Evolutionary conservation across 2,329 filamentous ascomycete species (phyloP).

Genomic region (Fusarium euwallaceae): DNA sequence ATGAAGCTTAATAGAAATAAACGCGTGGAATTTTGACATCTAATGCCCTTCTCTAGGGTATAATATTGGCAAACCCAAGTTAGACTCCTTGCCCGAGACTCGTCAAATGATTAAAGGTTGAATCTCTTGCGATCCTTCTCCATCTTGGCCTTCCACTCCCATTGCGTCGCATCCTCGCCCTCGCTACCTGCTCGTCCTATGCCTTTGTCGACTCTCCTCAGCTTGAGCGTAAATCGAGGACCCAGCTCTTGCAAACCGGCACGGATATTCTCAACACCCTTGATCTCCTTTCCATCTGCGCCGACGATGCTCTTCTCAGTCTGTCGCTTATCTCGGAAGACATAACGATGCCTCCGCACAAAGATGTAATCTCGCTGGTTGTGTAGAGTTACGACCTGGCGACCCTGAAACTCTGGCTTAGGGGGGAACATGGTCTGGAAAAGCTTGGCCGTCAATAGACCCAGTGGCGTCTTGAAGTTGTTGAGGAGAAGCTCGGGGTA

Average conservation of each 20-base stretch:
- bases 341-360: slow-evolving; percentile 88
- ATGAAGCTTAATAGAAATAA: neutral
- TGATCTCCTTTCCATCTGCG: slow-evolving; percentile 84
- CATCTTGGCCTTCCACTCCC: slow-evolving; percentile 97
- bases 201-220: slow-evolving; percentile 91
- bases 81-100: slow-evolving; percentile 13
- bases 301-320: slow-evolving; percentile 90
- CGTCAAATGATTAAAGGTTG: slow-evolving; percentile 73
- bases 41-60: slow-evolving; percentile 11
- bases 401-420: slow-evolving; percentile 84
- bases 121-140: slow-evolving; percentile 96
- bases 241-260: slow-evolving; percentile 93
- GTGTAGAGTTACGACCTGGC: slow-evolving; percentile 92
- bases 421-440: slow-evolving; percentile 76
- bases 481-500: slow-evolving; percentile 92
- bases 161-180: slow-evolving; percentile 83
- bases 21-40: neutral
- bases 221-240: slow-evolving; percentile 80
- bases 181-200: slow-evolving; percentile 77
- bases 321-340: slow-evolving; percentile 88
- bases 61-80: slow-evolving; percentile 27
- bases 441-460: slow-evolving; percentile 86
- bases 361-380: slow-evolving; percentile 99
- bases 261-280: slow-evolving; percentile 86
- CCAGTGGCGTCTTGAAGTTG: slow-evolving; percentile 93